phyloP scores from a whole-genome alignment of 352 stramenopile genomes.

The Phytophthora podocarpi region DNA sequence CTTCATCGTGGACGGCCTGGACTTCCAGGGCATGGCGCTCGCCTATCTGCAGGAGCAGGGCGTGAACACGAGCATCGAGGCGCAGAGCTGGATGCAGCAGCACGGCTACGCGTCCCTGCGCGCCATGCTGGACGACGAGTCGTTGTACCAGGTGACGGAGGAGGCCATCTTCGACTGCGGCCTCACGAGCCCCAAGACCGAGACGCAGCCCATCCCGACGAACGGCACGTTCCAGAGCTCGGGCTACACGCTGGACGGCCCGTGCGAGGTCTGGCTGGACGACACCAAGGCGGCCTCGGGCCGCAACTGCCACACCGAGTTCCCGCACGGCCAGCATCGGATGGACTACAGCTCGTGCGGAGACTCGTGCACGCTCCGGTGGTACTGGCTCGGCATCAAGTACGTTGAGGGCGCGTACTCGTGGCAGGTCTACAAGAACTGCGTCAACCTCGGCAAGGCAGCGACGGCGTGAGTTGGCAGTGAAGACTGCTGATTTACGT shows the following conservation, averaged over 20 bases:
- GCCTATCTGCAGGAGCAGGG: slow-evolving; percentile 61
- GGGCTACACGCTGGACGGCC: slow-evolving; percentile 63
- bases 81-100: slow-evolving; percentile 41
- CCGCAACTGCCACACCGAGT: slow-evolving; percentile 52
- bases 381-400: slow-evolving; percentile 65
- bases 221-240: slow-evolving; percentile 50
- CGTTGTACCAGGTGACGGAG: slow-evolving; percentile 51
- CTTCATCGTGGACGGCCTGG: slow-evolving; percentile 58
- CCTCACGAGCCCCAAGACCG: slow-evolving; percentile 47
- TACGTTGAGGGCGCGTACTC: slow-evolving; percentile 56
- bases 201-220: slow-evolving; percentile 51
- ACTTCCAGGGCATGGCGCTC: slow-evolving; percentile 47
- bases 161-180: slow-evolving; percentile 62
- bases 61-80: slow-evolving; percentile 52
- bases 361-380: slow-evolving; percentile 46
- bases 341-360: slow-evolving; percentile 61
- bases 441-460: slow-evolving; percentile 33
- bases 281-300: slow-evolving; percentile 43
- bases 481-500: slow-evolving; percentile 23
- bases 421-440: slow-evolving; percentile 75
- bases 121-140: slow-evolving; percentile 61
- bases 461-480: slow-evolving; percentile 13
- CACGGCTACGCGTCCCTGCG: slow-evolving; percentile 52
- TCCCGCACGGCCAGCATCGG: slow-evolving; percentile 38
- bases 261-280: slow-evolving; percentile 66